Conservation (phyloP, 108 stramenopile genomes). For the Skeletonema menzelii region DNA sequence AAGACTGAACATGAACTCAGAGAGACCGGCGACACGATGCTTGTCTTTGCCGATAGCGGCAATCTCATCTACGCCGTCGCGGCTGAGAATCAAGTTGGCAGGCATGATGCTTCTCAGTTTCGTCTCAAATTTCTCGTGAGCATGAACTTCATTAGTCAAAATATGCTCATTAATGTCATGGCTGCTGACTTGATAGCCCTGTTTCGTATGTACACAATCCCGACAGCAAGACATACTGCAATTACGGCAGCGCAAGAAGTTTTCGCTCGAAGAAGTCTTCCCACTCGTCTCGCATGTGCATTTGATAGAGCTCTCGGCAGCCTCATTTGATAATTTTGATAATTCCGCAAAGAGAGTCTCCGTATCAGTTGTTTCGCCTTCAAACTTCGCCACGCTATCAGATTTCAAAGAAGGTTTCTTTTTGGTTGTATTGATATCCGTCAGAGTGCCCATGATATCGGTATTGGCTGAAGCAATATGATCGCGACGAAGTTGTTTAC, state of each 20-base stretch:
- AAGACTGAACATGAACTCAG: slow-evolving; percentile 46
- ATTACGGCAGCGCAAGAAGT: slow-evolving; percentile 48
- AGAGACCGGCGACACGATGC: slow-evolving; percentile 32
- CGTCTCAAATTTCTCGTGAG: slow-evolving; percentile 32
- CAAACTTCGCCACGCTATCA: neutral
- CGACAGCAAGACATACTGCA: slow-evolving; percentile 59
- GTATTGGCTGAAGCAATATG: slow-evolving; percentile 9
- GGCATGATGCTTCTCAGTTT: slow-evolving; percentile 53
- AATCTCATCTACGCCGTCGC: slow-evolving; percentile 39
- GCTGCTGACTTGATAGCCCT: slow-evolving; percentile 51
- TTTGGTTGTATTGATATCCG: neutral
- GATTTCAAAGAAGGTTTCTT: neutral
- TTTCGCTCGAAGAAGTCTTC: slow-evolving; percentile 23
- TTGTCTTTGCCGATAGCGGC: slow-evolving; percentile 43
- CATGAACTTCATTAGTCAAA: slow-evolving; percentile 19
- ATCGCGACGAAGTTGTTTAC: slow-evolving; percentile 55
- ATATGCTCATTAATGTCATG: slow-evolving; percentile 33
- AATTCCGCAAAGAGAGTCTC: slow-evolving; percentile 31
- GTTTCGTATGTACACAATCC: slow-evolving; percentile 39
- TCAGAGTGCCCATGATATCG: slow-evolving; percentile 17
- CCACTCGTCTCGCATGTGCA: slow-evolving; percentile 75
- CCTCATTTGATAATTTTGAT: slow-evolving; percentile 36
- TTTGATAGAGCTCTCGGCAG: slow-evolving; percentile 59
- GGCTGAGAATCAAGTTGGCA: slow-evolving; percentile 31
- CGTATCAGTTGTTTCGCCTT: slow-evolving; percentile 18